A percentile compares a stretch with the other conserved stretches of the same genome.
Conservation (phyloP, 1,284 basidiomycete genomes). For the Laetiporus sulphureus region DNA sequence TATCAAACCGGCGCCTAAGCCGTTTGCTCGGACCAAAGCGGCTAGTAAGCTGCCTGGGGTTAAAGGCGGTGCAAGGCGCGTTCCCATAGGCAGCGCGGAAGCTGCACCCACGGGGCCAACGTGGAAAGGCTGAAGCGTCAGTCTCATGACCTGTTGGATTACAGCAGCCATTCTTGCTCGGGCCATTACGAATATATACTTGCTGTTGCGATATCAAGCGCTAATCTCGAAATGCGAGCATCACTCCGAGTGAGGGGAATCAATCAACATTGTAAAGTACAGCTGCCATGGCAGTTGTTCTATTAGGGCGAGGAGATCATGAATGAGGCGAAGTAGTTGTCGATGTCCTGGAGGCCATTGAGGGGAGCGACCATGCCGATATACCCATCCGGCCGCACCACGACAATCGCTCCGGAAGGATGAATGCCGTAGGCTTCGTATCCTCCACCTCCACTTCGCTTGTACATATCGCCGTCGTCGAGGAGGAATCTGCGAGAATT, state of each 20-base stretch:
- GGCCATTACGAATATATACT: too few species aligned
- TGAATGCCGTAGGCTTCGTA: constrained; percentile 51
- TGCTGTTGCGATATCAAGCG: too few species aligned
- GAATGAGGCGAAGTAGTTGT: constrained; percentile 46
- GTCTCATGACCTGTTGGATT: too few species aligned
- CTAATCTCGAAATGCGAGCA: too few species aligned
- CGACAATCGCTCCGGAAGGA: constrained; percentile 49
- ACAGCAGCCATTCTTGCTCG: too few species aligned
- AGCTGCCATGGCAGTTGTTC: too few species aligned
- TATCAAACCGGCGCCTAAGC: constrained; percentile 6
- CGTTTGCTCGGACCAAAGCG: constrained; percentile 7
- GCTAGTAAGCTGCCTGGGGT: constrained; percentile 23
- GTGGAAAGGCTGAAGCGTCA: constrained; percentile 25
- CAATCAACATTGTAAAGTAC: too few species aligned
- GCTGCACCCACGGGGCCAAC: constrained; percentile 32
- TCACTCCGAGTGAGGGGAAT: too few species aligned
- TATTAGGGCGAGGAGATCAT: too few species aligned
- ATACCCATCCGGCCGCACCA: constrained; percentile 73
- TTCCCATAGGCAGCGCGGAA: constrained; percentile 50
- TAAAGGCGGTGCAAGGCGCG: constrained; percentile 45
- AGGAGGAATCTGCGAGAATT: constrained; percentile 23
- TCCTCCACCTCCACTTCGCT: constrained; percentile 30
- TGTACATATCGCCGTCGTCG: constrained; percentile 31
- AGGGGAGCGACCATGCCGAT: constrained; percentile 54
- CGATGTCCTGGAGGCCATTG: constrained; percentile 33